Evolutionary conservation across 768 basidiomycete genomes (phyloP), one percentile per base, ranked within the genome.

Genomic region (Exidia glandulosa): DNA sequence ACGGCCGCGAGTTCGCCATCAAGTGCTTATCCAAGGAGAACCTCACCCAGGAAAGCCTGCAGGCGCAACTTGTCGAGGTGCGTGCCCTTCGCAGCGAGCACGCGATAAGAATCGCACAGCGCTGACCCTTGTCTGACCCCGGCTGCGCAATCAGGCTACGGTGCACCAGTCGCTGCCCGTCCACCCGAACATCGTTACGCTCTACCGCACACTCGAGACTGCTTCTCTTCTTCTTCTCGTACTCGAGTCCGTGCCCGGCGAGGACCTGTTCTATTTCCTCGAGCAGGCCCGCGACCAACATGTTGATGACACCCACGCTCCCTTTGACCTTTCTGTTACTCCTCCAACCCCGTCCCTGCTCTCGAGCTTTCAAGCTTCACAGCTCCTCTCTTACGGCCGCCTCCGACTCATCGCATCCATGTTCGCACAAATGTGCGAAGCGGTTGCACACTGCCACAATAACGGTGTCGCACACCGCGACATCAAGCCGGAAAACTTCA

Each of bases 401-500:
- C 82, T 99, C 31, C 87, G 90, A 16, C 83, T 99, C 65, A 93
- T 99, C 68, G 85, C 94, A 2, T 87, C 90, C 70, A 99, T 99
- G 95, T 98, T 99, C 73, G 78, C 84, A 23, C 96, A 98, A 75
- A 99, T 99, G 95, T 98, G 95, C 70, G 91, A 94, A 63, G 94
- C 95, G 48, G 94, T 99, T 13, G 90, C 91, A 2, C 84, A 88
- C 5, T 97, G 95, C 74, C 95, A 99, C 70, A 86, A 86, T 19
- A 84, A 87, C 62, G 86, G 86, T 36, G 89, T 99, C 62, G 92
- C 87, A 69, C 95, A 99, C 70, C 85, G 95, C 62, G 95, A 99
- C 73, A 97, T 99, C 81, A 99, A 99, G 76, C 95, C 95, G 0
- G 95, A 98, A 77, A 97, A 98, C 75, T 94, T 94, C 67, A 94